phyloP scores from a whole-genome alignment of 208 protist species.

The Phytomonas serpens region DNA sequence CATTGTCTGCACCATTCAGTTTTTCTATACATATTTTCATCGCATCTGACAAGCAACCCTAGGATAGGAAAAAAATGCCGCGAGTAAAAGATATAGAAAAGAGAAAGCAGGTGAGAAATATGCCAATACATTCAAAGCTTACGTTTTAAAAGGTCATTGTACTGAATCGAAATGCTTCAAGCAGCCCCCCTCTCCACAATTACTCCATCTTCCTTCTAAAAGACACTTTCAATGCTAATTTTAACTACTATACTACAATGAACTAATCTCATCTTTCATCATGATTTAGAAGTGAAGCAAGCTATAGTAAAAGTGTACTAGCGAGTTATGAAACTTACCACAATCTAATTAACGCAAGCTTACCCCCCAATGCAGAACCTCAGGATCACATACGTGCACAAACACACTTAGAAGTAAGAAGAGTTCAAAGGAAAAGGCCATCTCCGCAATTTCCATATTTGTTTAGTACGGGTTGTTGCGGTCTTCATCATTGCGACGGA shows the following conservation, averaged over 20 bases:
- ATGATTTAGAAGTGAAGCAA: neutral
- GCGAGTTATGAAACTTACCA: neutral
- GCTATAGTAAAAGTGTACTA: neutral
- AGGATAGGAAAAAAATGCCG: neutral
- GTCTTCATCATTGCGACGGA: conserved; percentile 86
- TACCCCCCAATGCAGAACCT: neutral
- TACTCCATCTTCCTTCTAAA: neutral
- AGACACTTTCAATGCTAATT: neutral
- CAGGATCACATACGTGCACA: neutral
- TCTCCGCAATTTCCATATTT: neutral
- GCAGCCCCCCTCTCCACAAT: neutral
- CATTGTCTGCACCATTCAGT: neutral
- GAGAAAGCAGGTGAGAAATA: neutral
- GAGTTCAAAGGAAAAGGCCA: conserved; percentile 6
- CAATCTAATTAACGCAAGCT: neutral
- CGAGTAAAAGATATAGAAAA: neutral
- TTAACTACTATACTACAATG: neutral
- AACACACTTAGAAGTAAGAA: conserved; percentile 1
- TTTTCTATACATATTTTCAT: neutral
- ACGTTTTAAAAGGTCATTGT: neutral
- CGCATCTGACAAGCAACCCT: neutral
- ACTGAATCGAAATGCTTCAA: neutral
- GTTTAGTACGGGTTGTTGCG: conserved; percentile 84
- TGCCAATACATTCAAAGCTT: neutral
- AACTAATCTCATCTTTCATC: neutral